Evolutionary conservation across 2,329 filamentous ascomycete genomes (phyloP).

Genomic region (Neophaeococcomyces aloes): DNA sequence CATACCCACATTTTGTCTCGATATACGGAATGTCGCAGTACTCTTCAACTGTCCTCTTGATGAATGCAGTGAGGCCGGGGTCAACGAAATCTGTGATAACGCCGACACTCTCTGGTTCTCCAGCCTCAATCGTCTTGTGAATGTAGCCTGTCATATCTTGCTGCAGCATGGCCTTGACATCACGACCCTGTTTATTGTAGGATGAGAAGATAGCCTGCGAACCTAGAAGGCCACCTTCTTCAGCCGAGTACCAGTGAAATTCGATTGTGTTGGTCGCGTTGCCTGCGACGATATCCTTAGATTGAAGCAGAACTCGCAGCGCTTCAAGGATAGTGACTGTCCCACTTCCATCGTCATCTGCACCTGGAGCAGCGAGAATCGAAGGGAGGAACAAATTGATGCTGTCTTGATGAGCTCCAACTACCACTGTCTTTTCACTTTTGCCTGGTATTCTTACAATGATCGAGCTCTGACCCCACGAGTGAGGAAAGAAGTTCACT

Average conservation of each 20-base stretch:
- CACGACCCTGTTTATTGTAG: constrained; percentile 61
- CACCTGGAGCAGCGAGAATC: constrained; percentile 73
- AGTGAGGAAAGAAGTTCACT: constrained; percentile 65
- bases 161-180: constrained; percentile 93
- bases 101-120: constrained; percentile 73
- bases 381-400: constrained; percentile 87
- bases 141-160: constrained; percentile 96
- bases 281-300: constrained; percentile 58
- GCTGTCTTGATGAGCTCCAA: constrained; percentile 89
- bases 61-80: constrained; percentile 69
- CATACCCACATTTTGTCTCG: constrained; percentile 81
- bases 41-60: constrained; percentile 75
- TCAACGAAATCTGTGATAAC: constrained; percentile 92
- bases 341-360: constrained; percentile 90
- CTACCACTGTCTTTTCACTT: constrained; percentile 71
- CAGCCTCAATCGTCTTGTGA: constrained; percentile 70
- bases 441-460: constrained; percentile 85
- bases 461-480: constrained; percentile 82
- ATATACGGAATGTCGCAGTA: constrained; percentile 86
- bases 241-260: constrained; percentile 93
- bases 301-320: constrained; percentile 66
- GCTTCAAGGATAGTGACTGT: constrained; percentile 93
- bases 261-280: constrained; percentile 77
- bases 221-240: constrained; percentile 77
- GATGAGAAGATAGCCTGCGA: constrained; percentile 79